Conservation (phyloP, 257 asterid species). For the Mitragyna speciosa region DNA sequence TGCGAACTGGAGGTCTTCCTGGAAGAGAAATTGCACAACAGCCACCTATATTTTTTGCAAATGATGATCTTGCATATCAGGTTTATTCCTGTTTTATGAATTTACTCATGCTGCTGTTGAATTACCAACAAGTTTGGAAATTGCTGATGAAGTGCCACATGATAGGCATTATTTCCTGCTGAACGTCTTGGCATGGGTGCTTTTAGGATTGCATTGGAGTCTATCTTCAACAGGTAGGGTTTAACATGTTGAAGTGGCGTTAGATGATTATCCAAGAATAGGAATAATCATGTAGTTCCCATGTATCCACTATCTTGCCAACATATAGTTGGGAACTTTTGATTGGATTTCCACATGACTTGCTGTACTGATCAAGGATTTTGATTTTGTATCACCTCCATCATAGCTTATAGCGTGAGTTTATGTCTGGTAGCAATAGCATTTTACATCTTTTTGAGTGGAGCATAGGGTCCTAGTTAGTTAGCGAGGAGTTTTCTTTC, state of each 20-base stretch:
- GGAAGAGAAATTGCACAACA: conserved; percentile 75
- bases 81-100: conserved; percentile 35
- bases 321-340: not conserved
- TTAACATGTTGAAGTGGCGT: not conserved
- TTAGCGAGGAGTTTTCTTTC: too few species aligned
- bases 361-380: too few species aligned
- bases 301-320: too few species aligned
- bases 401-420: too few species aligned
- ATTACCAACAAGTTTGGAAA: not conserved
- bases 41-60: conserved; percentile 84
- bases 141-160: conserved; percentile 37
- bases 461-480: too few species aligned
- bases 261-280: not conserved
- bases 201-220: conserved; percentile 89
- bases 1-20: conserved; percentile 94
- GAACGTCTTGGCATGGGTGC: conserved; percentile 99
- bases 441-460: too few species aligned
- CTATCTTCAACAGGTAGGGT: conserved; percentile 75
- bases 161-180: conserved; percentile 83
- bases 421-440: too few species aligned
- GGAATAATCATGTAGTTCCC: not conserved
- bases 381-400: too few species aligned
- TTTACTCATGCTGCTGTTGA: not conserved
- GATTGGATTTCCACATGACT: not conserved
- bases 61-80: conserved; percentile 90